These are phyloP conservation scores for Sclerotinia borealis DNA, from an alignment of 2,329 filamentous ascomycete species.

Conservation along the genomic window DNA sequence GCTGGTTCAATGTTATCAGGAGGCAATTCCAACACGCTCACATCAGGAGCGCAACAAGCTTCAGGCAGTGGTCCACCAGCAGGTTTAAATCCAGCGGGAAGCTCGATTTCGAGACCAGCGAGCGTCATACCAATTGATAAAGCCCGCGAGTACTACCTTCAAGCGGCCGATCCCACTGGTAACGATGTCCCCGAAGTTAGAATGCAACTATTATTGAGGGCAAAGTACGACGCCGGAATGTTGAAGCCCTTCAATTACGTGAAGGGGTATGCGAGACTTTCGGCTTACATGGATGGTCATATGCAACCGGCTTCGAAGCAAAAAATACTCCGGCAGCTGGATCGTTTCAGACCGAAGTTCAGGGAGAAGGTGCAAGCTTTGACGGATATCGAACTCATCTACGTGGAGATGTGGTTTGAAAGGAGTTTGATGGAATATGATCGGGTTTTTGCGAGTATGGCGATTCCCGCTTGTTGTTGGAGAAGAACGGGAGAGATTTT, in stretches of 20 bases:
- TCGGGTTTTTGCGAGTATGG: slow-evolving; percentile 97
- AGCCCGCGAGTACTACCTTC: slow-evolving; percentile 89
- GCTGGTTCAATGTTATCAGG: slow-evolving; percentile 41
- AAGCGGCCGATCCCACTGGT: slow-evolving; percentile 89
- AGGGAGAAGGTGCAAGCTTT: slow-evolving; percentile 87
- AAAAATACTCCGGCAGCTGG: slow-evolving; percentile 85
- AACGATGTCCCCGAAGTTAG: slow-evolving; percentile 83
- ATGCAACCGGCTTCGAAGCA: slow-evolving; percentile 77
- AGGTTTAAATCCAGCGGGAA: slow-evolving; percentile 38
- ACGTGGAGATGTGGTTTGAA: slow-evolving; percentile 99
- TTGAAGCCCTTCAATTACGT: slow-evolving; percentile 98
- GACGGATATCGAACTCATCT: slow-evolving; percentile 88
- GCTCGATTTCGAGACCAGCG: slow-evolving; percentile 53
- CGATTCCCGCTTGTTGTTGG: slow-evolving; percentile 96
- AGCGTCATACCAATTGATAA: slow-evolving; percentile 54
- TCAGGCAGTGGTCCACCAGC: slow-evolving; percentile 10
- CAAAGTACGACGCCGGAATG: slow-evolving; percentile 93
- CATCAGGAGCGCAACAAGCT: slow-evolving; percentile 33
- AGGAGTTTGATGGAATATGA: slow-evolving; percentile 95
- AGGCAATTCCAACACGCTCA: slow-evolving; percentile 40
- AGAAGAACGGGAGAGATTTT: slow-evolving; percentile 95
- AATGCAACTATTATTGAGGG: slow-evolving; percentile 88
- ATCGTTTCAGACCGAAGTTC: slow-evolving; percentile 92
- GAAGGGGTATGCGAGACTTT: slow-evolving; percentile 85
- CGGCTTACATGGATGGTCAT: slow-evolving; percentile 86